These are phyloP conservation scores for Paulownia fortunei DNA, from an alignment of 257 asterid species.

Conservation along the genomic window DNA sequence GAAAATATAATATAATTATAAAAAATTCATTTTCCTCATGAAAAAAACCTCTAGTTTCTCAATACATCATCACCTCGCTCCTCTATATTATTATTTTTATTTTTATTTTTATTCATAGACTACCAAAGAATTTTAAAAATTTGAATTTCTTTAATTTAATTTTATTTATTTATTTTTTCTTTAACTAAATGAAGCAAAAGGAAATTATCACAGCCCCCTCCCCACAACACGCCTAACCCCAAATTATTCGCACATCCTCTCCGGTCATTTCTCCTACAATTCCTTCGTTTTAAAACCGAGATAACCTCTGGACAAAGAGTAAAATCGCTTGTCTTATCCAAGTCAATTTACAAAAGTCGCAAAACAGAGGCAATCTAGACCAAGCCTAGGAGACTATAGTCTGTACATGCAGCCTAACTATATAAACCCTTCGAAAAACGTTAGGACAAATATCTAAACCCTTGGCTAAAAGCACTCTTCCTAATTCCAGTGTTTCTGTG, in stretches of 20 bases:
- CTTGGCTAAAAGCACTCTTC: not conserved
- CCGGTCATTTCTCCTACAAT: not conserved
- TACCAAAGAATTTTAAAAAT: no score
- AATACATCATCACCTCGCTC: no score
- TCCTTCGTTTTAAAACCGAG: not conserved
- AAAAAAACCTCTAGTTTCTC: no score
- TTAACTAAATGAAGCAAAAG: no score
- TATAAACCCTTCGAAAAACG: conserved; percentile 22
- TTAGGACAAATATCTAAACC: not conserved
- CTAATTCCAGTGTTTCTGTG: not conserved
- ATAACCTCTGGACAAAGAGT: not conserved
- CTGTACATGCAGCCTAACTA: not conserved
- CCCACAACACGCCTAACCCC: no score
- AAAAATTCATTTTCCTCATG: no score
- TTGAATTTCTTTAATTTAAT: no score
- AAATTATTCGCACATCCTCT: not conserved
- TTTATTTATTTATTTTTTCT: no score
- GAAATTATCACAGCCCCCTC: no score
- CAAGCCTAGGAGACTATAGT: not conserved
- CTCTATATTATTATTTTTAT: no score
- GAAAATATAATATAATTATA: no score
- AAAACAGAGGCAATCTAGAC: not conserved
- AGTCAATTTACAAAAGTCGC: not conserved
- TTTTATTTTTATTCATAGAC: no score
- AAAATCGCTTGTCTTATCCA: not conserved